phyloP scores from a whole-genome alignment of 768 basidiomycete genomes.

The Leucogyrophana mollusca region DNA sequence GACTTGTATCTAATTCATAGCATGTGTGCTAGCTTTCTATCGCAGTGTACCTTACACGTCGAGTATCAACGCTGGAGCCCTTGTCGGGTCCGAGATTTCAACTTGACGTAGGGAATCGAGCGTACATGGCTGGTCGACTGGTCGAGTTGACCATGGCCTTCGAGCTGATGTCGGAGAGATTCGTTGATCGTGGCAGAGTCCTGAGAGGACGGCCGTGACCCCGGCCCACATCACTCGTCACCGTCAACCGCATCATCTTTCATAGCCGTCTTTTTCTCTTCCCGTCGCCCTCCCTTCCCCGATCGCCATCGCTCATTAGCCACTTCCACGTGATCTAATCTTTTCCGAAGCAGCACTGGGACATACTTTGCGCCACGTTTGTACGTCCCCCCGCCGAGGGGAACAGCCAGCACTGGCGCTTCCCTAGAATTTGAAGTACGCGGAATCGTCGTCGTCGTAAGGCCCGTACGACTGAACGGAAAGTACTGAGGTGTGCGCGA shows the following conservation, averaged over 20 bases:
- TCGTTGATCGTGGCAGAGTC: no score
- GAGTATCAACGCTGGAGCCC: no score
- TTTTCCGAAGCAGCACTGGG: slow-evolving; percentile 62
- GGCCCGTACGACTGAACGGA: slow-evolving; percentile 31
- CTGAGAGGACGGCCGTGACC: no score
- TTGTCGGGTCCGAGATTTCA: neutral
- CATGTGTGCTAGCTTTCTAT: neutral
- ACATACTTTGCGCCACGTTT: slow-evolving; percentile 62
- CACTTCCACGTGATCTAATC: slow-evolving; percentile 68
- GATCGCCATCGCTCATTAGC: slow-evolving; percentile 78
- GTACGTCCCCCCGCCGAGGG: slow-evolving; percentile 70
- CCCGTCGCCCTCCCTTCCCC: slow-evolving; percentile 56
- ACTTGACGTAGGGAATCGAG: no score
- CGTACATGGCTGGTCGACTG: no score
- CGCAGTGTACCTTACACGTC: no score
- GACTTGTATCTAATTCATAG: slow-evolving; percentile 11
- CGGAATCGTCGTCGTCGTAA: slow-evolving; percentile 18
- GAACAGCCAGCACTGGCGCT: slow-evolving; percentile 44
- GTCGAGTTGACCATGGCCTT: no score
- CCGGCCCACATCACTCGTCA: slow-evolving; percentile 11
- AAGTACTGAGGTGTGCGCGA: slow-evolving; percentile 36
- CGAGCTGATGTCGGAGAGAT: no score
- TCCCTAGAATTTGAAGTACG: slow-evolving; percentile 10
- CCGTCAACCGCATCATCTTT: slow-evolving; percentile 2
- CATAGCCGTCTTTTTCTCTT: slow-evolving; percentile 28